These are phyloP conservation scores for Endoconidiophora laricicola DNA, from an alignment of 2,329 filamentous ascomycete genomes.

Conservation along the genomic window DNA sequence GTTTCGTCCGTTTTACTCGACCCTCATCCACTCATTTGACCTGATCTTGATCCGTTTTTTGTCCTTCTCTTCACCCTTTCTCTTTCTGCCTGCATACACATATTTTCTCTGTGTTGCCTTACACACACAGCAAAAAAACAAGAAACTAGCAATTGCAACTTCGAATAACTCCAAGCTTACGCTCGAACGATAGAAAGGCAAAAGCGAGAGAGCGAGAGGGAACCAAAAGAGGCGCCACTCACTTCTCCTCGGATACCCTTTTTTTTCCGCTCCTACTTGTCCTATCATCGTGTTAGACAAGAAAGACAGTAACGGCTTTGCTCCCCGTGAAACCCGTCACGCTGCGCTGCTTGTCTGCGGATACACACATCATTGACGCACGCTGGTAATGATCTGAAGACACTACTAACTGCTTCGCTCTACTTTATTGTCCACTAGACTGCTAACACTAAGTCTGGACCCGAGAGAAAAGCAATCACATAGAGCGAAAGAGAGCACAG, in stretches of 20 bases:
- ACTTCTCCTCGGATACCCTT: background rate
- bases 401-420: background rate
- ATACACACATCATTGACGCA: constrained; percentile 4
- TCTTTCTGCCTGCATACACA: background rate
- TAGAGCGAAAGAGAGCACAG: too few species aligned
- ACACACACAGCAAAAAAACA: too few species aligned
- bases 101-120: too few species aligned
- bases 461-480: too few species aligned
- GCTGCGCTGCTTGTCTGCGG: background rate
- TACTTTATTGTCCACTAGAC: background rate
- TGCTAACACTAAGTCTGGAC: too few species aligned
- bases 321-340: too few species aligned
- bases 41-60: background rate
- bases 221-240: background rate
- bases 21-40: too few species aligned
- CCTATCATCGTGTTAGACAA: background rate
- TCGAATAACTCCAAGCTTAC: background rate
- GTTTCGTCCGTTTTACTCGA: too few species aligned
- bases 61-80: background rate
- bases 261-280: background rate
- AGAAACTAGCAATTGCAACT: too few species aligned
- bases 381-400: constrained; percentile 9
- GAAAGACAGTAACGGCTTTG: too few species aligned
- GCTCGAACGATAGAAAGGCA: background rate
- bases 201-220: background rate